These are phyloP conservation scores for maize (Zea mays) DNA, from an alignment of 176 grass and related monocot species.

Conservation along the genomic window Zm-B73-REFERENCE-NAM-5.0 NC_050097.1:216671501-216672000, in stretches of 20 bases:
- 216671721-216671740: slow-evolving; percentile 67
- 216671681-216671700: slow-evolving; percentile 67
- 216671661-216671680: slow-evolving; percentile 66
- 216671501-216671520: slow-evolving; percentile 63
- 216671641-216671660: slow-evolving; percentile 56
- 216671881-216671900: slow-evolving; percentile 68
- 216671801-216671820: slow-evolving; percentile 51
- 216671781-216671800: slow-evolving; percentile 48
- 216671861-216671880: slow-evolving; percentile 59
- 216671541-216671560: slow-evolving; percentile 68
- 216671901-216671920: slow-evolving; percentile 40
- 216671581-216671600: slow-evolving; percentile 52
- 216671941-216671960: slow-evolving; percentile 51
- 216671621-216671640: slow-evolving; percentile 60
- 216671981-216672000: slow-evolving; percentile 57
- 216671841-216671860: slow-evolving; percentile 44
- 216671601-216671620: slow-evolving; percentile 44
- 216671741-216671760: slow-evolving; percentile 56
- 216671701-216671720: slow-evolving; percentile 58
- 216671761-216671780: slow-evolving; percentile 36
- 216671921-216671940: slow-evolving; percentile 59
- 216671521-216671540: slow-evolving; percentile 59
- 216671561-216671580: slow-evolving; percentile 73
- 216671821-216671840: slow-evolving; percentile 48
- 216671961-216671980: slow-evolving; percentile 51